Base-by-base conservation (phyloP, 805 yeast species). In the Peterozyma xylosa region DNA sequence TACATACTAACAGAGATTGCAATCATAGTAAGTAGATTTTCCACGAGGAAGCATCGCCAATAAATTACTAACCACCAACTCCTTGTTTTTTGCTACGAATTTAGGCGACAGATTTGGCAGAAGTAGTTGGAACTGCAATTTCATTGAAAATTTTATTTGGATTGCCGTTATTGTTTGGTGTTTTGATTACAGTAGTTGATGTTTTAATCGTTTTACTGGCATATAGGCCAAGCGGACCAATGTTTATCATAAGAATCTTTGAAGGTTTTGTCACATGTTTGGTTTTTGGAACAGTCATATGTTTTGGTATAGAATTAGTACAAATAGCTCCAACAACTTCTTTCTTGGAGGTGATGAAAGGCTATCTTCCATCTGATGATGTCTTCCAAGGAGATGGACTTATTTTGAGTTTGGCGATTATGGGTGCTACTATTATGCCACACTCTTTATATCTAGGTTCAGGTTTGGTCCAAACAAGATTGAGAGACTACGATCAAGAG, bases 341-440 rank as follows among this genome's bases (percentile, higher is more conserved):
- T 15, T 57, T 64, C 37, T 11, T 16, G 9, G 75, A 69, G 4
- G 72, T 89, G 3, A 59, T 76, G 41, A 62, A 66, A 50, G 96
- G 96, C 0, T 86, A 82, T 53, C 54, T 87, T 15, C 97, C 97
- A 0, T 72, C 78, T 10, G 62, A 57, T n/a, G 71, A 78, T 42
- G 68, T 78, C 44, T 62, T 68, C 27, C 80, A 79, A 52, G 77
- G 73, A 55, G 72, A 75, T 55, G 93, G 95, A 0, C 63, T 86
- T 29, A 88, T 81, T 55, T 65, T 87, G 16, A 78, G 91, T 18
- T 69, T 90, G 51, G 96, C 95, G 21, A 86, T 89, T 40, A 68
- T 88, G 43, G 96, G 96, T 18, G 96, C 96, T 10, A 89, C 96
- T 0, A 96, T 89, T 18, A 89, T 89, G 96, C 96, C 96, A 2